Evolutionary conservation across 2,329 filamentous ascomycete genomes (phyloP).

Genomic region (Aspergillus sp.): DNA sequence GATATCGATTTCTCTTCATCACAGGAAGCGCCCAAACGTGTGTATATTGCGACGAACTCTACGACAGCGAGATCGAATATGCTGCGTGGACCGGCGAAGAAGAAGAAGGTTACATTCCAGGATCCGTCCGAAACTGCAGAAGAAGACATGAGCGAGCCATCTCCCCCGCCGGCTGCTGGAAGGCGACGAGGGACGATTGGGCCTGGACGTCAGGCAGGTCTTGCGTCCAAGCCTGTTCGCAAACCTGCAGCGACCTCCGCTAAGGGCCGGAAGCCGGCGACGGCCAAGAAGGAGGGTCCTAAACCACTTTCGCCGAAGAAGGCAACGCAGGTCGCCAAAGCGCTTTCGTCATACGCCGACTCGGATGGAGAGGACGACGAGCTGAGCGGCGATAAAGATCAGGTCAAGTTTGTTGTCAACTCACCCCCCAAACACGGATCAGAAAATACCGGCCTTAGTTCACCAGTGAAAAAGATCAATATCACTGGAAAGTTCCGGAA

Average conservation of each 20-base stretch:
- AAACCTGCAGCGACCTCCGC: slow-evolving; percentile 36
- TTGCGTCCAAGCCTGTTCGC: slow-evolving; percentile 51
- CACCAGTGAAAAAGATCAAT: slow-evolving; percentile 38
- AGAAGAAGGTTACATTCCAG: slow-evolving; percentile 53
- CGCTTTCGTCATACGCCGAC: slow-evolving; percentile 37
- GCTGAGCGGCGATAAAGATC: slow-evolving; percentile 40
- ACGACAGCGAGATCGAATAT: slow-evolving; percentile 33
- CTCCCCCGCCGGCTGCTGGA: slow-evolving; percentile 24
- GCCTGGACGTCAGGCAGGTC: slow-evolving; percentile 35
- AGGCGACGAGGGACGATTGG: slow-evolving; percentile 26
- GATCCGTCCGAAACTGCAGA: slow-evolving; percentile 46
- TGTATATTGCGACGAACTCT: slow-evolving; percentile 33
- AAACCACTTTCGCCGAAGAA: slow-evolving; percentile 53
- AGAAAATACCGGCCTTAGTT: slow-evolving; percentile 33
- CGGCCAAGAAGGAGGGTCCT: slow-evolving; percentile 31
- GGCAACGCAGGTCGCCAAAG: slow-evolving; percentile 49
- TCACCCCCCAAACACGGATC: slow-evolving; percentile 36
- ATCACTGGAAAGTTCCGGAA: slow-evolving; percentile 31
- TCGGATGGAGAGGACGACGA: slow-evolving; percentile 49
- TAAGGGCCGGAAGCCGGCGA: slow-evolving; percentile 36
- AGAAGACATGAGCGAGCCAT: slow-evolving; percentile 38
- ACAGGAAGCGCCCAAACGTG: slow-evolving; percentile 23
- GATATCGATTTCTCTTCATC: slow-evolving; percentile 14
- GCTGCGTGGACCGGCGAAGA: slow-evolving; percentile 35
- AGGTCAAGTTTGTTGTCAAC: slow-evolving; percentile 34